phyloP scores from a whole-genome alignment of 129 eudicot genomes.

The Flaveria brownii region DNA sequence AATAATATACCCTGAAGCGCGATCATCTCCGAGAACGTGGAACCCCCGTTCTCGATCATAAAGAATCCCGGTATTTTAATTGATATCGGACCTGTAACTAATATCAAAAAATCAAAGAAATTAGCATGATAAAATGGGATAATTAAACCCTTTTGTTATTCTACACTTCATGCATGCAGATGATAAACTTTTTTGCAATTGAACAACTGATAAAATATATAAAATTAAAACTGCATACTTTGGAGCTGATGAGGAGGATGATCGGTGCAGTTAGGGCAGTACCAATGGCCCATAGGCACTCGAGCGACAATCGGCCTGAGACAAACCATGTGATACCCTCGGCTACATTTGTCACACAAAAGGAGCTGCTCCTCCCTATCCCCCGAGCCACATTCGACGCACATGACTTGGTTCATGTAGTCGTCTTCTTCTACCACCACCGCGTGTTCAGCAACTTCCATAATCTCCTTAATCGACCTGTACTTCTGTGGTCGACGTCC shows the following conservation, averaged over 20 bases:
- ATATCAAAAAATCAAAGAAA: background rate
- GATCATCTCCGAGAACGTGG: constrained; percentile 24
- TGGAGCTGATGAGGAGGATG: constrained; percentile 22
- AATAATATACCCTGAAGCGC: constrained; percentile 51
- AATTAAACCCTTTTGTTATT: background rate
- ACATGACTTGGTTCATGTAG: background rate
- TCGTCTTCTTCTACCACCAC: background rate
- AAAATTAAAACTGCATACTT: constrained; percentile 32
- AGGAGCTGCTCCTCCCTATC: constrained; percentile 39
- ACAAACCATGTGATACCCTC: constrained; percentile 56
- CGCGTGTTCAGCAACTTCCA: background rate
- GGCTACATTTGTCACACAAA: constrained; percentile 54
- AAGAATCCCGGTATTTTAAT: constrained; percentile 57
- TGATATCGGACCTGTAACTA: constrained; percentile 51
- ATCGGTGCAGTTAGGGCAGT: constrained; percentile 49
- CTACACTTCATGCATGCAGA: constrained; percentile 2
- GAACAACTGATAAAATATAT: background rate
- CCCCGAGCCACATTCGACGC: constrained; percentile 54
- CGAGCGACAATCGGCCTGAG: constrained; percentile 48
- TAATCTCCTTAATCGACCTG: background rate
- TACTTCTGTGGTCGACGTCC: background rate
- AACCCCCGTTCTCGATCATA: constrained; percentile 48
- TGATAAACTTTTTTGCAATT: background rate
- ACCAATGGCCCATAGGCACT: constrained; percentile 57
- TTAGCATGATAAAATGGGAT: background rate